Evolutionary conservation across 2,329 filamentous ascomycete species (phyloP), one percentile per base, ranked within the genome.

Genomic region (Rhynchosporium agropyri): DNA sequence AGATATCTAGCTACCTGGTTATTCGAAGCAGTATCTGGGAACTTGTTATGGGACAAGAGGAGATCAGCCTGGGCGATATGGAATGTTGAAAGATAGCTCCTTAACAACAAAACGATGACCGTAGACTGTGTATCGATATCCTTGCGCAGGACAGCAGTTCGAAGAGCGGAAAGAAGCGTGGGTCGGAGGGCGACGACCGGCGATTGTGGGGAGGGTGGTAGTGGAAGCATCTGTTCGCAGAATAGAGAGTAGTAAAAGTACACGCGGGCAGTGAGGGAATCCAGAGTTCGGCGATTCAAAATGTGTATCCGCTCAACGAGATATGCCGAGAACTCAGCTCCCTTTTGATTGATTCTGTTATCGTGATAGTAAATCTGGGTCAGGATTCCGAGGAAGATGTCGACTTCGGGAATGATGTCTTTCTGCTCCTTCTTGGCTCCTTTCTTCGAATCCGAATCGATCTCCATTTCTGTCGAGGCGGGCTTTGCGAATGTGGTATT

Each of bases 241-340:
- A 98, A 98, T 71, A 98, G 83, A 29, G 92, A 92, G 79, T 92
- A 97, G 83, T 99, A 99, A 79, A 97, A 98, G 83, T 97, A 99
- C 67, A 94, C 92, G 78, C 96, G 96, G 68, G 94, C 92, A 63
- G 93, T 91, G 63, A 99, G 86, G 56, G 93, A 92, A 77, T 99
- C 95, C 66, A 99, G 81, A 29, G 95, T 98, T 71, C 95, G 89
- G 67, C 95, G 90, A 81, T 99, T 99, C 75, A 96, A 83, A 59
- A 87, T 84, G 73, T 96, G 92, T 76, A 98, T 89, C 74, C 89
- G 89, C 74, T 94, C 90, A 58, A 92, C 87, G 60, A 99, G 83
- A 71, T 87, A 86, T 69, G 86, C 86, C 36, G 95, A 98, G 79
- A 98, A 96, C 64, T 90, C 84, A 68, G 88, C 88, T 60, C 95